Evolutionary conservation across 2,329 filamentous ascomycete species (phyloP), one percentile per base, ranked within the genome.

Genomic region (Sporothrix variecibatus): DNA sequence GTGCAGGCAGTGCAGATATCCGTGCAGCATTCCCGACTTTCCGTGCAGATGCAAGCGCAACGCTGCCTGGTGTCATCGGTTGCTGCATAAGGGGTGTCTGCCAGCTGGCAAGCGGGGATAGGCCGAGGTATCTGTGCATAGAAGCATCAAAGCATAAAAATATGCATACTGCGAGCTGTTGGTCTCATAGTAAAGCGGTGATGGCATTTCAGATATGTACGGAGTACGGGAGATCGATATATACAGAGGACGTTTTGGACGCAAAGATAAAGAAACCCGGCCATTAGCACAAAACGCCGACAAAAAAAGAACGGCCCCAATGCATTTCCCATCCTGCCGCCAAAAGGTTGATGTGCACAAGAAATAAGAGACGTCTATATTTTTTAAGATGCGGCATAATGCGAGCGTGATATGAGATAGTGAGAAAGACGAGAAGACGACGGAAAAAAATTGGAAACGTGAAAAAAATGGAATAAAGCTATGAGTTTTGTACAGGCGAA

Each of bases 171-270:
- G 9, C 8, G 51, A 23, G n/a, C 20, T 53, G 7, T 7, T 53
- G n/a, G 3, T n/a, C 23, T 26, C 28, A 26, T 64, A 58, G 68
- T 65, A 65, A 75, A 76, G 75, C 73, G 75, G 74, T 64, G 75
- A 76, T 75, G 74, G 75, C 73, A 75, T 76, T 76, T 75, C 31
- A 64, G 60, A 53, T 60, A 75, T 75, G 67, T 73, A 70, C 69
- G 2, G 34, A 34, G 34, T 34, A 74, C 12, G 15, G 51, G 40
- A 26, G 34, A 68, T 56, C 26, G 49, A 68, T 49, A 69, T 73
- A 75, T 65, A 74, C 60, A 71, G 20, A 62, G 40, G 51, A 34
- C 53, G 12, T 43, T 56, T 43, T 56, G 34, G n/a, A 51, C 49
- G 20, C n/a, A 23, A 2, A 58, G 28, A 69, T 23, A 60, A 23